phyloP scores from a whole-genome alignment of 202 grass and related monocot genomes.

The Schoenoplectus tabernaemontani region DNA sequence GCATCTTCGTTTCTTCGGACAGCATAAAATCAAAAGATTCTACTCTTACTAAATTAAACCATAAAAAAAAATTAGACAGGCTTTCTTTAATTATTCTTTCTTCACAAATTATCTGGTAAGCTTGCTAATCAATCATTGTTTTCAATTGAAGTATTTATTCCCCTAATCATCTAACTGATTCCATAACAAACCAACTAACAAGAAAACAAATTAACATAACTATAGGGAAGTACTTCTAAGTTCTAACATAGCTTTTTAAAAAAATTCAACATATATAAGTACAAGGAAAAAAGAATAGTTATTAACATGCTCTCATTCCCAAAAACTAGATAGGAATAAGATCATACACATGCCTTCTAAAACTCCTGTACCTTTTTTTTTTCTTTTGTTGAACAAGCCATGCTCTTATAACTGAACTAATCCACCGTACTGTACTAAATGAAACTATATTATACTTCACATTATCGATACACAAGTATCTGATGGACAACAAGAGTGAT shows the following conservation, averaged over 20 bases:
- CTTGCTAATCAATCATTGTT: neutral
- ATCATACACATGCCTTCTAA: constrained; percentile 16
- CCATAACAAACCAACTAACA: neutral
- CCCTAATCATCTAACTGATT: neutral
- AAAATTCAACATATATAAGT: constrained; percentile 4
- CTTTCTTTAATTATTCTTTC: neutral
- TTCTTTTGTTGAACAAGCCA: too few species aligned
- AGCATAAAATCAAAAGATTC: constrained; percentile 10
- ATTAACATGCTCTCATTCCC: neutral
- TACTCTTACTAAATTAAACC: neutral
- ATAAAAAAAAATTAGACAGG: neutral
- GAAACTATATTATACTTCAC: neutral
- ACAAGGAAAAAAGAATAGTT: constrained; percentile 2
- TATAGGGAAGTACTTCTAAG: neutral
- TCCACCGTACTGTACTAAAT: constrained; percentile 1
- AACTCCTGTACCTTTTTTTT: neutral
- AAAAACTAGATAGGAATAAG: neutral
- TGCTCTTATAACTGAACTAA: neutral
- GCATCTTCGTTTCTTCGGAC: constrained; percentile 5
- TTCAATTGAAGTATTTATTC: neutral
- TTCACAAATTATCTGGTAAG: constrained; percentile 12
- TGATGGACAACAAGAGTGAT: neutral
- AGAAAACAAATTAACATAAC: neutral
- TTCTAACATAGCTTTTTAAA: constrained; percentile 1
- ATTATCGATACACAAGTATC: neutral